phyloP scores from a whole-genome alignment of 2,329 filamentous ascomycete species.

The Ophiocordyceps camponoti-floridani region DNA sequence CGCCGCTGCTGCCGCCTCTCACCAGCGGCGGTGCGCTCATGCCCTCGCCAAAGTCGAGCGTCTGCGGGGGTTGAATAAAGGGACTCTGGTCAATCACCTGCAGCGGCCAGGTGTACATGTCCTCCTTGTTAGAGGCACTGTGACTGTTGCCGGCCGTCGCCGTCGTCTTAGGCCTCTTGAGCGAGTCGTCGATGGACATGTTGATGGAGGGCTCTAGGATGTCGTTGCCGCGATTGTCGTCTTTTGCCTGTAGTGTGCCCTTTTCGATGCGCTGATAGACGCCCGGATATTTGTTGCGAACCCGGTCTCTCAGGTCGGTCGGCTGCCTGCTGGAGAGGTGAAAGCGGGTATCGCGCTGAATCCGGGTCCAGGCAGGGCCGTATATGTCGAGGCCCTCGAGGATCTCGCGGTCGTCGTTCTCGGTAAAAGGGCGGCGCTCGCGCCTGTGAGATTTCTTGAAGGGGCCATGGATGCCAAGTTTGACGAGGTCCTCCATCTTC shows the following conservation, averaged over 20 bases:
- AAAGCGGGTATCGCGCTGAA: slow-evolving; percentile 40
- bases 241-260: slow-evolving; percentile 27
- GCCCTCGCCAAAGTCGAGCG: slow-evolving; percentile 26
- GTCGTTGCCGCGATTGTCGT: slow-evolving; percentile 19
- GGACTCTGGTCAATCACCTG: slow-evolving; percentile 11
- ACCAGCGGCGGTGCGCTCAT: slow-evolving; percentile 19
- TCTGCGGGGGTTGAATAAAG: slow-evolving; percentile 7
- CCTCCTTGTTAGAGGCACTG: slow-evolving; percentile 23
- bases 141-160: slow-evolving; percentile 20
- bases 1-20: slow-evolving; percentile 16
- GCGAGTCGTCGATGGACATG: slow-evolving; percentile 28
- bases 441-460: slow-evolving; percentile 45
- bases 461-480: slow-evolving; percentile 41
- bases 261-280: slow-evolving; percentile 40
- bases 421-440: slow-evolving; percentile 41
- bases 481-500: slow-evolving; percentile 34
- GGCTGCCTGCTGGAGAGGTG: slow-evolving; percentile 40
- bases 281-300: slow-evolving; percentile 45
- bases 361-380: slow-evolving; percentile 47
- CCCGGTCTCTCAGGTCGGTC: slow-evolving; percentile 43
- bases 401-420: slow-evolving; percentile 44
- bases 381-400: slow-evolving; percentile 40
- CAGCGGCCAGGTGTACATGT: slow-evolving; percentile 24
- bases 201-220: slow-evolving; percentile 33
- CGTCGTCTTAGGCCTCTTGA: slow-evolving; percentile 19